Evolutionary conservation across 768 basidiomycete species (phyloP).

Genomic region (Boletus coccyginus): DNA sequence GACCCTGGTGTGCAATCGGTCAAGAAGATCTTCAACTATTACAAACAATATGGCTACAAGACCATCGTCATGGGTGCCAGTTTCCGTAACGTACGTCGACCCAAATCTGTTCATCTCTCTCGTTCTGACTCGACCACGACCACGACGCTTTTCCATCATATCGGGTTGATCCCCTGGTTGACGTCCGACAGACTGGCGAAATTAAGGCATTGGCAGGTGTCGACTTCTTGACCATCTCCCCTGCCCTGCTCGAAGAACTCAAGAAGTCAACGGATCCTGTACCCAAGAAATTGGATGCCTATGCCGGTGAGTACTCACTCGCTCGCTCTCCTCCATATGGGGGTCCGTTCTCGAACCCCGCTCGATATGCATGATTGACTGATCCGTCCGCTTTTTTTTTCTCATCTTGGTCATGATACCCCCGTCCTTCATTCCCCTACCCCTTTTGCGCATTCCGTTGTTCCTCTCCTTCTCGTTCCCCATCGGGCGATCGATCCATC

Average conservation of each 20-base stretch:
- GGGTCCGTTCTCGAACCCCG: background rate
- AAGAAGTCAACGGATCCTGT: slow-evolving; percentile 74
- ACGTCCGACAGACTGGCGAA: slow-evolving; percentile 64
- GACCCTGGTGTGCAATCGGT: slow-evolving; percentile 97
- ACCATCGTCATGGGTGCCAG: slow-evolving; percentile 99
- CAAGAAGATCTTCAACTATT: slow-evolving; percentile 97
- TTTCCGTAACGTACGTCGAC: slow-evolving; percentile 85
- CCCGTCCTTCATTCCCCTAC: background rate
- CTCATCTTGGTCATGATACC: background rate
- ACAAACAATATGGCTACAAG: slow-evolving; percentile 98
- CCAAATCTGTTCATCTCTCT: background rate
- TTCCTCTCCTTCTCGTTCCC: background rate
- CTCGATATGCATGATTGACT: slow-evolving; percentile 2
- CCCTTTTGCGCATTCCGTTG: background rate
- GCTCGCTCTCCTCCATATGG: background rate
- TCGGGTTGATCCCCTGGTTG: slow-evolving; percentile 7
- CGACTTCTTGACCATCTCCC: slow-evolving; percentile 96
- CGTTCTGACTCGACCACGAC: background rate
- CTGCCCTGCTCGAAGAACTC: slow-evolving; percentile 88
- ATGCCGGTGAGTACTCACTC: slow-evolving; percentile 51
- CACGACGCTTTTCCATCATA: background rate
- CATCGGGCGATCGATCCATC: background rate
- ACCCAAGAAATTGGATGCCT: slow-evolving; percentile 79
- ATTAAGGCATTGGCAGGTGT: slow-evolving; percentile 94
- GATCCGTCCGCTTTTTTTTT: slow-evolving; percentile 8